phyloP scores from a whole-genome alignment of 108 stramenopile genomes.

The Skeletonema grethae region DNA sequence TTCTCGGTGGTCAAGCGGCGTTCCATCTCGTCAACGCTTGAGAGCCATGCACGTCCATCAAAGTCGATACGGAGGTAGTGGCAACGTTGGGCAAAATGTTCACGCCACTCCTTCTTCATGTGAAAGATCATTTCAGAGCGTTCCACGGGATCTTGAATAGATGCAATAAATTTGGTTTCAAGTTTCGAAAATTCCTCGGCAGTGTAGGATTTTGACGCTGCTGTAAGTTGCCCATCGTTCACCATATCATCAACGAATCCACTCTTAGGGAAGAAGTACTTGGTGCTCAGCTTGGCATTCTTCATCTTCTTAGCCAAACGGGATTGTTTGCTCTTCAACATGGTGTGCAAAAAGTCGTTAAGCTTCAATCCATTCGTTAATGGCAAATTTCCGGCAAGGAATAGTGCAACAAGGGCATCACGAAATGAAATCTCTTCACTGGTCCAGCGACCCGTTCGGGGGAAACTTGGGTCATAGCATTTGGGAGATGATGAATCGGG shows the following conservation, averaged over 20 bases:
- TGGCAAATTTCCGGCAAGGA: conserved; percentile 68
- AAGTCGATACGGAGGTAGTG: conserved; percentile 57
- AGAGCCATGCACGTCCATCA: conserved; percentile 69
- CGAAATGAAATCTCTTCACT: conserved; percentile 68
- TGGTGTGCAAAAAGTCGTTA: conserved; percentile 74
- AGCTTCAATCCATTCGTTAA: conserved; percentile 68
- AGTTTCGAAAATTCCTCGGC: conserved; percentile 60
- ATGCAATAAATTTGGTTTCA: conserved; percentile 64
- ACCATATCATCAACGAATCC: conserved; percentile 52
- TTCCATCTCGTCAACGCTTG: conserved; percentile 80
- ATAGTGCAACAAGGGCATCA: conserved; percentile 69
- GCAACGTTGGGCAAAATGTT: conserved; percentile 66
- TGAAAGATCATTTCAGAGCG: conserved; percentile 78
- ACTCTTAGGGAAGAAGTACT: conserved; percentile 42
- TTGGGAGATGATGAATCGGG: not conserved
- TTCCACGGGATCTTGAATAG: conserved; percentile 63
- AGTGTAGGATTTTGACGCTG: not conserved
- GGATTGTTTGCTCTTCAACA: conserved; percentile 85
- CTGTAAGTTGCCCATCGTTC: not conserved
- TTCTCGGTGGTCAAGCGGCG: conserved; percentile 56
- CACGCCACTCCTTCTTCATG: conserved; percentile 84
- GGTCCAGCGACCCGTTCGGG: conserved; percentile 80
- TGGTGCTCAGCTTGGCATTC: conserved; percentile 76
- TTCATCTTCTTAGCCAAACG: conserved; percentile 91
- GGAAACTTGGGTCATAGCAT: conserved; percentile 14